Evolutionary conservation across 768 basidiomycete species (phyloP).

Genomic region (Calvatia gigantea): DNA sequence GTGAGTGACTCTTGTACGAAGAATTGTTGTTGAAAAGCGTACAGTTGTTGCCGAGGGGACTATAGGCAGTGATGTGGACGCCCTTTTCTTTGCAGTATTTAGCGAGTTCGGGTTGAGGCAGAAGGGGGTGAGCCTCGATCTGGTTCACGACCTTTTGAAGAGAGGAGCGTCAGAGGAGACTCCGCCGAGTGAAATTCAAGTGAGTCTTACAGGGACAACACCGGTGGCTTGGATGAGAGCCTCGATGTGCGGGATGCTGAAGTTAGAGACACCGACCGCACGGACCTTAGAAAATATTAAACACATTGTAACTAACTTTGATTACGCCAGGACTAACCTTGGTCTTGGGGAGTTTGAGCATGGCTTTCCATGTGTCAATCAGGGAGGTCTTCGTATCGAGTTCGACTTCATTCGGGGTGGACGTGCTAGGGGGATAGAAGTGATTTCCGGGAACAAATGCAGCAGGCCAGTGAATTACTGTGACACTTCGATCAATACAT

Average conservation of each 20-base stretch:
- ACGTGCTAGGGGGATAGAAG: constrained; percentile 49
- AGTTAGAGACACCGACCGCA: constrained; percentile 82
- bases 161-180: background rate
- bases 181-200: background rate
- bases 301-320: background rate
- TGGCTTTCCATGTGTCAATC: constrained; percentile 82
- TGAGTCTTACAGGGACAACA: constrained; percentile 57
- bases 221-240: constrained; percentile 67
- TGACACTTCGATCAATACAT: background rate
- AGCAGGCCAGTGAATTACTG: constrained; percentile 81
- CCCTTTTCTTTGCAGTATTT: constrained; percentile 64
- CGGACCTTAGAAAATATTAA: constrained; percentile 40
- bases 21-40: constrained; percentile 15
- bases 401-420: constrained; percentile 40
- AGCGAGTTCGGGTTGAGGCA: constrained; percentile 72
- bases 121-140: constrained; percentile 78
- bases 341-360: constrained; percentile 66
- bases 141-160: constrained; percentile 64
- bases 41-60: constrained; percentile 82
- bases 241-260: constrained; percentile 60
- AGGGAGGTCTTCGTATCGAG: constrained; percentile 58
- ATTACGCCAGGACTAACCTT: constrained; percentile 44
- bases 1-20: background rate
- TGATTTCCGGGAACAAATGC: constrained; percentile 58
- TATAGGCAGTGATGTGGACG: constrained; percentile 65